A percentile compares a stretch with the other conserved stretches of the same genome.
These are phyloP conservation scores for Cercospora zeae-maydis DNA, from an alignment of 2,329 filamentous ascomycete genomes.

Conservation along the genomic window DNA sequence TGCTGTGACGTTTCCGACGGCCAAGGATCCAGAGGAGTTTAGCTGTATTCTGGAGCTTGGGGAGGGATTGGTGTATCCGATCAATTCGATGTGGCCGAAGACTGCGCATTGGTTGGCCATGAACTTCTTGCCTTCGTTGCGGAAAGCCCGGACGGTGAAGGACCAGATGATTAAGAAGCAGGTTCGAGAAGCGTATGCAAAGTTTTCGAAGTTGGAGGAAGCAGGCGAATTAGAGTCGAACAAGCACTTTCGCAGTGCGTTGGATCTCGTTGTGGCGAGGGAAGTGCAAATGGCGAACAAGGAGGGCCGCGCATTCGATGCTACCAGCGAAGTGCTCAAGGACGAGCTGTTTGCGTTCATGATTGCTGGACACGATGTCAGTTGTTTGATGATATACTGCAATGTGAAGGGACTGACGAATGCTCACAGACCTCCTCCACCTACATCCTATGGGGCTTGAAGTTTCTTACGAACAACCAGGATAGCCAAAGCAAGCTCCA, in stretches of 20 bases:
- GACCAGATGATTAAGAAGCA: constrained; percentile 35
- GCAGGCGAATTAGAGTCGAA: constrained; percentile 33
- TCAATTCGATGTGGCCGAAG: constrained; percentile 26
- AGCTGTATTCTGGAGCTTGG: constrained; percentile 25
- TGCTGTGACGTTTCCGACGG: constrained; percentile 22
- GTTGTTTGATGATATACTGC: neutral
- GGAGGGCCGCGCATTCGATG: constrained; percentile 30
- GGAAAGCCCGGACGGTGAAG: constrained; percentile 22
- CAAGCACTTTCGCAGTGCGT: constrained; percentile 20
- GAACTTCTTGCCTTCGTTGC: constrained; percentile 12
- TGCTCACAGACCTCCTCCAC: constrained; percentile 42
- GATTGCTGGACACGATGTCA: constrained; percentile 40
- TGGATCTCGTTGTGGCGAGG: constrained; percentile 39
- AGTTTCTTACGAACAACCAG: constrained; percentile 39
- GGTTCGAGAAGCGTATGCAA: constrained; percentile 35
- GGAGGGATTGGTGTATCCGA: constrained; percentile 23
- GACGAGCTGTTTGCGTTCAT: constrained; percentile 37
- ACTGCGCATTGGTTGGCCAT: constrained; percentile 27
- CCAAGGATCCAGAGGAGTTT: constrained; percentile 23
- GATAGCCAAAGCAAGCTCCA: constrained; percentile 39
- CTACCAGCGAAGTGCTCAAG: constrained; percentile 25
- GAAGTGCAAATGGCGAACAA: constrained; percentile 37
- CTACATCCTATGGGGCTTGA: constrained; percentile 42
- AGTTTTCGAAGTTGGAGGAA: constrained; percentile 24
- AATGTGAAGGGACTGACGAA: neutral